phyloP scores from a whole-genome alignment of 2,329 filamentous ascomycete genomes.

The Coniochaeta sp. region DNA sequence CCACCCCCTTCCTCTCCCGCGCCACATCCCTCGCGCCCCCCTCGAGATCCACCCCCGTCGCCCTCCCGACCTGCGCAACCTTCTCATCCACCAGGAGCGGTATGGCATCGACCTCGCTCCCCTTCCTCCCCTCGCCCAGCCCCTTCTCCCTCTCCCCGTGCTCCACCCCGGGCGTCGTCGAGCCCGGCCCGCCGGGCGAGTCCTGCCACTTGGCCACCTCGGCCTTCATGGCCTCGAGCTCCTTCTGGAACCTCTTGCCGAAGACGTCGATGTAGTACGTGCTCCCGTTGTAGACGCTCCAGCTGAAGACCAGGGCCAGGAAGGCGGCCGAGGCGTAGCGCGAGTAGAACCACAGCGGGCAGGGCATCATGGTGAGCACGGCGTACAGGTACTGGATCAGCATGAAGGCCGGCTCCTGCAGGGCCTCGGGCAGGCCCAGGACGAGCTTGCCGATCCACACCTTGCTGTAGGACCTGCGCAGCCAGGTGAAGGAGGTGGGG shows the following conservation, averaged over 20 bases:
- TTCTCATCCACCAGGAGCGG: constrained; percentile 46
- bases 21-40: constrained; percentile 34
- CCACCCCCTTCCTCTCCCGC: constrained; percentile 34
- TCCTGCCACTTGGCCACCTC: constrained; percentile 87
- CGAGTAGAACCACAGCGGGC: constrained; percentile 90
- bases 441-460: constrained; percentile 84
- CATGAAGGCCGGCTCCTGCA: constrained; percentile 94
- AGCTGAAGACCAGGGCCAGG: constrained; percentile 75
- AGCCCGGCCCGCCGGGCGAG: constrained; percentile 35
- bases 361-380: constrained; percentile 86
- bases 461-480: constrained; percentile 83
- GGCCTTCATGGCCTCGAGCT: constrained; percentile 78
- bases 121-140: constrained; percentile 16
- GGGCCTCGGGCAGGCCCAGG: constrained; percentile 60
- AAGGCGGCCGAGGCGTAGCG: constrained; percentile 72
- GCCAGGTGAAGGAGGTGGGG: constrained; percentile 95
- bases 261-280: constrained; percentile 99
- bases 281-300: constrained; percentile 94
- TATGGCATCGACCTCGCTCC: constrained; percentile 42
- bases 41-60: constrained; percentile 26
- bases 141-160: constrained; percentile 11
- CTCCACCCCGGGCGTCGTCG: constrained; percentile 12
- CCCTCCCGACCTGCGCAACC: constrained; percentile 7
- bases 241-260: constrained; percentile 92
- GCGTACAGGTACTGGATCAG: constrained; percentile 90